A percentile compares a stretch with the other conserved stretches of the same genome.
These are phyloP conservation scores for Sideroxylon spinosum DNA, from an alignment of 179 eudicot species.

Conservation along the genomic window DNA sequence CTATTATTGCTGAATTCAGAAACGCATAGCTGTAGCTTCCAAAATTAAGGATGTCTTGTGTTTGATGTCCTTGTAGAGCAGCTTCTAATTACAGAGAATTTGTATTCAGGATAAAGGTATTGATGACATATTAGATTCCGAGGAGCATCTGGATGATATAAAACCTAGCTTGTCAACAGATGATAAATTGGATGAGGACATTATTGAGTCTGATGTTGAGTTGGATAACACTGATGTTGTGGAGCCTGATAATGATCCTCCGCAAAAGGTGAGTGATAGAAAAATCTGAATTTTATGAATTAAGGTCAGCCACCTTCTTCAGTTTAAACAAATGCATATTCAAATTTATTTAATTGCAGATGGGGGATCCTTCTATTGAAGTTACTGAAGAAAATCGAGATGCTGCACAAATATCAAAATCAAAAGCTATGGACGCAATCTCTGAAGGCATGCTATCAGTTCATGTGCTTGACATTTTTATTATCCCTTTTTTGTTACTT, in stretches of 20 bases:
- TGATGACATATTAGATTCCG: constrained; percentile 11
- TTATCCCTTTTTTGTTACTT: neutral
- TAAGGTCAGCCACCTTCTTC: neutral
- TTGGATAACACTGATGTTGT: constrained; percentile 63
- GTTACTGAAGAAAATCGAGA: constrained; percentile 73
- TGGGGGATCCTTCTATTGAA: constrained; percentile 61
- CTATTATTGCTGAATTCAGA: too few relatives aligned
- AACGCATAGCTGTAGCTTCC: neutral
- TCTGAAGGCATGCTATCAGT: constrained; percentile 45
- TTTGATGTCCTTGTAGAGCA: neutral
- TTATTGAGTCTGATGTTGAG: constrained; percentile 82
- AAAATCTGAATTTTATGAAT: neutral
- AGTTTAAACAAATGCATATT: neutral
- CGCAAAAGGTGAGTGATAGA: constrained; percentile 48
- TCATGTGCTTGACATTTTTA: neutral
- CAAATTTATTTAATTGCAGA: neutral
- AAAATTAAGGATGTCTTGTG: too few relatives aligned
- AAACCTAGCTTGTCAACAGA: constrained; percentile 3
- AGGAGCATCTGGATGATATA: constrained; percentile 11
- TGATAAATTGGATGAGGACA: constrained; percentile 43
- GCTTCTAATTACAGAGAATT: neutral
- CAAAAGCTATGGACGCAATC: constrained; percentile 61
- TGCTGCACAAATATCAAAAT: constrained; percentile 54
- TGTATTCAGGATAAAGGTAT: constrained; percentile 20
- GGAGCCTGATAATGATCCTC: constrained; percentile 84